phyloP scores from a whole-genome alignment of 768 basidiomycete genomes.

The Pisolithus microcarpus region DNA sequence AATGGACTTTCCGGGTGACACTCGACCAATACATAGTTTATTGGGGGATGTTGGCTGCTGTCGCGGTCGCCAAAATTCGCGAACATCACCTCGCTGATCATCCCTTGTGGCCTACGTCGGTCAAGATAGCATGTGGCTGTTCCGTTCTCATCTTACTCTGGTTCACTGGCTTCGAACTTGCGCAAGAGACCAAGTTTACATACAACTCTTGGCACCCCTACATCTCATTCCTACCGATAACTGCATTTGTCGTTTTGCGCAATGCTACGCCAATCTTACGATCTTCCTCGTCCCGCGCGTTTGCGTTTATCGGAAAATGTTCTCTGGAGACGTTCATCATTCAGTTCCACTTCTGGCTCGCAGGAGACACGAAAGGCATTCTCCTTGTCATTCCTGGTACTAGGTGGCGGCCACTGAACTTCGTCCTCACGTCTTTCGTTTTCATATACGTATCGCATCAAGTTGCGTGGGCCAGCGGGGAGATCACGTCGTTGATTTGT shows the following conservation, averaged over 20 bases:
- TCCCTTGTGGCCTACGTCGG: slow-evolving; percentile 51
- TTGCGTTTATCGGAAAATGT: slow-evolving; percentile 79
- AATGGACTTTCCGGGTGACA: slow-evolving; percentile 85
- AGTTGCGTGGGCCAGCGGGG: slow-evolving; percentile 67
- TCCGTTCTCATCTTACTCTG: slow-evolving; percentile 55
- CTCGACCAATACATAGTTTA: slow-evolving; percentile 90
- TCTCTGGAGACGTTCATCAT: slow-evolving; percentile 90
- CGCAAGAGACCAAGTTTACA: slow-evolving; percentile 68
- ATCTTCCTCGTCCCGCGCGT: slow-evolving; percentile 58
- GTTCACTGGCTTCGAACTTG: slow-evolving; percentile 80
- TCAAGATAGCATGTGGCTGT: slow-evolving; percentile 41
- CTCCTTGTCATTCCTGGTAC: slow-evolving; percentile 74
- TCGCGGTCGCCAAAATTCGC: slow-evolving; percentile 67
- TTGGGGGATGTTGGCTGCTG: slow-evolving; percentile 73
- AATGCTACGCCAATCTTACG: slow-evolving; percentile 69
- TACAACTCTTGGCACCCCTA: slow-evolving; percentile 86
- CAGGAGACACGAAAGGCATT: slow-evolving; percentile 75
- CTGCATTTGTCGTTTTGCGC: slow-evolving; percentile 67
- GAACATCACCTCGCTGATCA: slow-evolving; percentile 67
- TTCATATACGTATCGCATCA: slow-evolving; percentile 79
- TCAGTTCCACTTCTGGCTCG: slow-evolving; percentile 85
- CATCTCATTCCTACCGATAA: slow-evolving; percentile 73
- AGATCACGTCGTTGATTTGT: slow-evolving; percentile 58
- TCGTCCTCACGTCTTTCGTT: slow-evolving; percentile 64
- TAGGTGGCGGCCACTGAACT: slow-evolving; percentile 67